Conservation (phyloP, 345 rosid genomes). For the Physaria fendleri region DNA sequence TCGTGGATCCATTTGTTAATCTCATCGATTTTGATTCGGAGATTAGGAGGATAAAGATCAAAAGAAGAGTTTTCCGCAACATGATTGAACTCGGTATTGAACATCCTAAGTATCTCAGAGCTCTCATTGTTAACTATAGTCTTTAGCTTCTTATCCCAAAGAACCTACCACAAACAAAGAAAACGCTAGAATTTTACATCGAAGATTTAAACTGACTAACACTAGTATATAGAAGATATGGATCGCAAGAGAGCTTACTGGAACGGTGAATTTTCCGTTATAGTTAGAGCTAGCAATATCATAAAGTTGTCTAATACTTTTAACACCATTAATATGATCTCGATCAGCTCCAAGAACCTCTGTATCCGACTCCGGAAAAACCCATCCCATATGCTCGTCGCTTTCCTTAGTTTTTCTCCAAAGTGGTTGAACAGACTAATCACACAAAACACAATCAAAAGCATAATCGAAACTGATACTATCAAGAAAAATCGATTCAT, state of each 20-base stretch:
- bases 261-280: conserved; percentile 67
- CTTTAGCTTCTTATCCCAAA: conserved; percentile 54
- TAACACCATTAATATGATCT: conserved; percentile 59
- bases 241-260: conserved; percentile 42
- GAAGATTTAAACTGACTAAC: too few relatives aligned
- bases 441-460: neutral
- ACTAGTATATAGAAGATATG: too few relatives aligned
- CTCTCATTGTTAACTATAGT: conserved; percentile 55
- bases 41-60: conserved; percentile 38
- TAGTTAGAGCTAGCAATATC: conserved; percentile 69
- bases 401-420: conserved; percentile 72
- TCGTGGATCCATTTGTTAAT: conserved; percentile 41
- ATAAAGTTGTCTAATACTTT: conserved; percentile 60
- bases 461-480: neutral
- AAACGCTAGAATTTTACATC: too few relatives aligned
- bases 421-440: conserved; percentile 66
- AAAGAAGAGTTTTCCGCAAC: conserved; percentile 35
- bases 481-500: too few relatives aligned
- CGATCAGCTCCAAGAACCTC: conserved; percentile 77
- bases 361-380: conserved; percentile 47
- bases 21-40: conserved; percentile 33
- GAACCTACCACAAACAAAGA: conserved; percentile 27
- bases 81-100: conserved; percentile 40
- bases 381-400: conserved; percentile 89
- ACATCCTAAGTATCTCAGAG: conserved; percentile 45